Conservation (phyloP, 2,329 filamentous ascomycete genomes). For the Neonectria coccinea region DNA sequence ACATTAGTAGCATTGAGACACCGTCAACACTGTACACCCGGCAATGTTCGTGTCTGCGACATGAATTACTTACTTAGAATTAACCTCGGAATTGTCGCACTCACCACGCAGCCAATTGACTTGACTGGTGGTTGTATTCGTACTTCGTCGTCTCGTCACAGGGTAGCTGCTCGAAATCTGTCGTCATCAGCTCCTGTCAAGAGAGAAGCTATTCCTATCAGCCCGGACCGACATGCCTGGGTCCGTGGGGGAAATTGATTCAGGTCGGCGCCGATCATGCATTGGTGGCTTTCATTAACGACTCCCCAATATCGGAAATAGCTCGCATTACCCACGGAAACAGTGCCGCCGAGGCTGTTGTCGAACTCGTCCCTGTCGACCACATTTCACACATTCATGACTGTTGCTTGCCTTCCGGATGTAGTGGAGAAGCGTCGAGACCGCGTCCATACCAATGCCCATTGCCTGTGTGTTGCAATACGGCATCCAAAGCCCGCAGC, state of each 20-base stretch:
- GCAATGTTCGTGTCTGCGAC: slow-evolving; percentile 31
- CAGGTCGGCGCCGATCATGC: slow-evolving; percentile 21
- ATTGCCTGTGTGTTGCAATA: slow-evolving; percentile 20
- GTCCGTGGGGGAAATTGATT: slow-evolving; percentile 28
- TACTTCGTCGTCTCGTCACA: background rate
- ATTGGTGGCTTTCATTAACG: slow-evolving; percentile 6
- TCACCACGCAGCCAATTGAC: slow-evolving; percentile 27
- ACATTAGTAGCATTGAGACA: slow-evolving; percentile 35
- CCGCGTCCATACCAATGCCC: slow-evolving; percentile 27
- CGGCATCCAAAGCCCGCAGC: slow-evolving; percentile 21
- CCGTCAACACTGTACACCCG: slow-evolving; percentile 24
- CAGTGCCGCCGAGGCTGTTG: slow-evolving; percentile 7
- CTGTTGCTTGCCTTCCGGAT: background rate
- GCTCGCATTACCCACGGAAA: slow-evolving; percentile 15
- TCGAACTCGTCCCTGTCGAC: slow-evolving; percentile 4
- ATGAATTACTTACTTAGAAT: slow-evolving; percentile 32
- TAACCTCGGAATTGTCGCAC: slow-evolving; percentile 37
- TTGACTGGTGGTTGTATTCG: slow-evolving; percentile 8
- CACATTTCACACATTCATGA: background rate
- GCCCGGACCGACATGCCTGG: slow-evolving; percentile 14
- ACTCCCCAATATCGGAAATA: slow-evolving; percentile 15
- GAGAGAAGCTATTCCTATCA: slow-evolving; percentile 22
- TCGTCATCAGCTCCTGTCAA: slow-evolving; percentile 24
- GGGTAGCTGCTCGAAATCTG: slow-evolving; percentile 8
- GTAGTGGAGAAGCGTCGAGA: slow-evolving; percentile 22